Evolutionary conservation across 1,284 basidiomycete genomes (phyloP).

Genomic region (Puccinia triticina): DNA sequence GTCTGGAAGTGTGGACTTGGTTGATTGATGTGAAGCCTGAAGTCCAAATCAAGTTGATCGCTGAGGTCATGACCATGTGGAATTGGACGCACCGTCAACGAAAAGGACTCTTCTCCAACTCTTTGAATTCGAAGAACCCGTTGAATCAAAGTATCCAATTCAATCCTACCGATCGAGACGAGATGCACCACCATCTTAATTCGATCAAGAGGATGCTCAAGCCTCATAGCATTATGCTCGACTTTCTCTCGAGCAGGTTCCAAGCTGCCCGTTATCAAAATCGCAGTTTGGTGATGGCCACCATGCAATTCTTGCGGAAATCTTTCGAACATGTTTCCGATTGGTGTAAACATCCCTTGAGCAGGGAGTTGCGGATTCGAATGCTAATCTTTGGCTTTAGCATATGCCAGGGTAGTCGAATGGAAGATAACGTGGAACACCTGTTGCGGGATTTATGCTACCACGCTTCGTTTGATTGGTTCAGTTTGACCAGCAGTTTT

Average conservation of each 20-base stretch:
- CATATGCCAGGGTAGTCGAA: conserved; percentile 79
- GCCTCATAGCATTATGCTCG: conserved; percentile 81
- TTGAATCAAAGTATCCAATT: conserved; percentile 85
- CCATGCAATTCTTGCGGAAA: conserved; percentile 80
- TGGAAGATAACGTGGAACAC: conserved; percentile 83
- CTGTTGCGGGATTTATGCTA: conserved; percentile 77
- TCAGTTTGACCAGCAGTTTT: conserved; percentile 63
- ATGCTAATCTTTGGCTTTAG: conserved; percentile 92
- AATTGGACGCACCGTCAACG: conserved; percentile 73
- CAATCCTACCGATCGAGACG: conserved; percentile 83
- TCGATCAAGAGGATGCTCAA: conserved; percentile 75
- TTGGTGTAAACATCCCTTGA: conserved; percentile 74
- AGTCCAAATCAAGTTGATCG: conserved; percentile 74
- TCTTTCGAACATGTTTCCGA: conserved; percentile 63
- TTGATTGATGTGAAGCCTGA: conserved; percentile 83
- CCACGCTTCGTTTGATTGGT: conserved; percentile 84
- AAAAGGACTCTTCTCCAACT: conserved; percentile 77
- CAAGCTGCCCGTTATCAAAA: conserved; percentile 89
- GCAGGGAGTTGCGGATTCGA: conserved; percentile 84
- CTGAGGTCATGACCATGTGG: conserved; percentile 87
- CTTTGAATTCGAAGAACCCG: conserved; percentile 76
- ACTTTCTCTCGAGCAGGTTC: conserved; percentile 88
- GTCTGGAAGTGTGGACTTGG: conserved; percentile 96
- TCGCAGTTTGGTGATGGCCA: conserved; percentile 79
- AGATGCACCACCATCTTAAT: conserved; percentile 73